These are phyloP conservation scores for Odontarrhena argentea DNA, from an alignment of 345 rosid genomes.

Conservation along the genomic window DNA sequence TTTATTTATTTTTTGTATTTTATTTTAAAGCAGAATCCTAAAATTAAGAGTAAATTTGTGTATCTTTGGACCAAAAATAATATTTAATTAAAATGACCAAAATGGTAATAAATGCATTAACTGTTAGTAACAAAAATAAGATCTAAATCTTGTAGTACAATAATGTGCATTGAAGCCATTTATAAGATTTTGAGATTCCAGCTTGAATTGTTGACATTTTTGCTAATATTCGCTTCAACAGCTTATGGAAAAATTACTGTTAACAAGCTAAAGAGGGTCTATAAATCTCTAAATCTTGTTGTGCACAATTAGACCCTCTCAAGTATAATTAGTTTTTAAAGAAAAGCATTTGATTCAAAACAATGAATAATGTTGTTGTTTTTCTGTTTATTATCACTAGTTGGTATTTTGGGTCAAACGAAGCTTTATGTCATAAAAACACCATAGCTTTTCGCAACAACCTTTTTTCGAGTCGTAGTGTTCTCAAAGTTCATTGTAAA, in stretches of 20 bases:
- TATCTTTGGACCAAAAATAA: no score
- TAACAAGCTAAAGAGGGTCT: neutral
- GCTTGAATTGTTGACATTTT: neutral
- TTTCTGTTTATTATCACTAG: neutral
- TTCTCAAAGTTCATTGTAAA: conserved; percentile 21
- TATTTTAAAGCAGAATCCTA: no score
- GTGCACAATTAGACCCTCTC: neutral
- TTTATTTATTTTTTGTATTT: no score
- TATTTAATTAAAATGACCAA: neutral
- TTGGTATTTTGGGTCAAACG: neutral
- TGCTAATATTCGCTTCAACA: neutral
- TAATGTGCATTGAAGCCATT: neutral
- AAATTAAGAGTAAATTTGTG: no score
- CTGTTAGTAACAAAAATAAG: neutral
- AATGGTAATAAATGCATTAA: neutral
- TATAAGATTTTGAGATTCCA: neutral
- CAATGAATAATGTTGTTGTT: neutral
- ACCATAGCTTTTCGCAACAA: conserved; percentile 12
- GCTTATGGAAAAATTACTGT: neutral
- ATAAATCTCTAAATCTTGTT: neutral
- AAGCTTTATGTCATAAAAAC: conserved; percentile 8
- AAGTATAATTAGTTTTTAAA: neutral
- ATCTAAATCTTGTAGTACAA: neutral
- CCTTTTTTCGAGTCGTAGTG: conserved; percentile 1
- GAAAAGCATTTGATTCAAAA: neutral